These are phyloP conservation scores for Fragaria vesca DNA, from an alignment of 306 rosid genomes.

Conservation along the genomic window DNA sequence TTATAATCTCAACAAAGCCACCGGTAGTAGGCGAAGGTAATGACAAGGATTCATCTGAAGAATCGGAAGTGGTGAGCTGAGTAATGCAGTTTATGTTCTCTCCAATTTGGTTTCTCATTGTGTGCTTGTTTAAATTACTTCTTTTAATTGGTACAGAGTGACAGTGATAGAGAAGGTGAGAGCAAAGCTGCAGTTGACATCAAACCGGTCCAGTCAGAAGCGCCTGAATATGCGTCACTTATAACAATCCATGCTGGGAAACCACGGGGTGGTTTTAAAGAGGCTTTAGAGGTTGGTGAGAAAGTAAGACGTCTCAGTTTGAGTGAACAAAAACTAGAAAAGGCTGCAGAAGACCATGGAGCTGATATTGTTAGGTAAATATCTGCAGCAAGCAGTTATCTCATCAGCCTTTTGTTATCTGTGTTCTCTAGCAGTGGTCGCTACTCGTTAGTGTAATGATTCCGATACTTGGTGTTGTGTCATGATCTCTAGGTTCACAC, in stretches of 20 bases:
- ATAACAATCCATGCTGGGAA: slow-evolving; percentile 93
- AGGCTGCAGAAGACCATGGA: slow-evolving; percentile 49
- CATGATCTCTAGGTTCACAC: slow-evolving; percentile 64
- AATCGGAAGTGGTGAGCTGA: slow-evolving; percentile 52
- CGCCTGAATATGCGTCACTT: slow-evolving; percentile 62
- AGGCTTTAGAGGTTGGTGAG: slow-evolving; percentile 47
- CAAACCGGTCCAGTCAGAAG: slow-evolving; percentile 44
- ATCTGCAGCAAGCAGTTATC: slow-evolving; percentile 15
- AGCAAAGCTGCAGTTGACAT: slow-evolving; percentile 32
- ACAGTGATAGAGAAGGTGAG: slow-evolving; percentile 54
- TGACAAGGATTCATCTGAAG: slow-evolving; percentile 54
- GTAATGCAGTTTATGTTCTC: neutral
- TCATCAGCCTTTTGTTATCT: neutral
- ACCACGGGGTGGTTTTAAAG: slow-evolving; percentile 60
- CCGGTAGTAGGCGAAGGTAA: slow-evolving; percentile 59
- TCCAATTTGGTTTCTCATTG: slow-evolving; percentile 15
- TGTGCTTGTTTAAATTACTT: slow-evolving; percentile 3
- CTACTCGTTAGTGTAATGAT: neutral
- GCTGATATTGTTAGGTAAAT: slow-evolving; percentile 65
- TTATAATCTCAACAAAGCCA: slow-evolving; percentile 84
- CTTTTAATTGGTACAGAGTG: slow-evolving; percentile 41
- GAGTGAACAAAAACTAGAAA: slow-evolving; percentile 72
- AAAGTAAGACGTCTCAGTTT: slow-evolving; percentile 82
- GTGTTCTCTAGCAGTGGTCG: neutral
- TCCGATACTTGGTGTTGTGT: slow-evolving; percentile 25